Conservation (phyloP, 1,284 basidiomycete genomes). For the Fereydounia khargensis region DNA sequence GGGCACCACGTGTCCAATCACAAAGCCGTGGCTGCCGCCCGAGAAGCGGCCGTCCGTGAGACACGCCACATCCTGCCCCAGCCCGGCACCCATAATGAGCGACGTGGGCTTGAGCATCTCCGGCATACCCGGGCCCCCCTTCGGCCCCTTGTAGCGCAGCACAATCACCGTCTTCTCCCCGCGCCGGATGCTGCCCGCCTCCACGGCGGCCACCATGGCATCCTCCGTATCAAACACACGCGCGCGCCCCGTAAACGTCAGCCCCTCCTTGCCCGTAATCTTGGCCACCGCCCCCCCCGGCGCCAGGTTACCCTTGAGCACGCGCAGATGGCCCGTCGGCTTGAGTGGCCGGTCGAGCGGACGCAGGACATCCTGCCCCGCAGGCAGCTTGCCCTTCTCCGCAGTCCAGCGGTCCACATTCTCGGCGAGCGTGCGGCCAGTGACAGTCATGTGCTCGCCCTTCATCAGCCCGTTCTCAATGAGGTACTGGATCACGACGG, state of each 20-base stretch:
- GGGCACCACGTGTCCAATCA: constrained; percentile 88
- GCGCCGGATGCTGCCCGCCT: constrained; percentile 49
- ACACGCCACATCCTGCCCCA: constrained; percentile 83
- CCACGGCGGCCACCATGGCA: constrained; percentile 52
- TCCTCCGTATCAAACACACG: constrained; percentile 56
- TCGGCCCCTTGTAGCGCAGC: constrained; percentile 55
- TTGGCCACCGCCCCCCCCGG: constrained; percentile 56
- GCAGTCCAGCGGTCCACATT: constrained; percentile 67
- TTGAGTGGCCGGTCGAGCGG: constrained; percentile 52
- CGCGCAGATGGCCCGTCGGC: constrained; percentile 51
- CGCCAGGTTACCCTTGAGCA: constrained; percentile 54
- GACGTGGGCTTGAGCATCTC: constrained; percentile 76
- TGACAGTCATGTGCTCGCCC: constrained; percentile 56
- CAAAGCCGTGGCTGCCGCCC: constrained; percentile 72
- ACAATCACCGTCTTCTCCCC: constrained; percentile 57
- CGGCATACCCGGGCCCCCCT: constrained; percentile 82
- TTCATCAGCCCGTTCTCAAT: constrained; percentile 60
- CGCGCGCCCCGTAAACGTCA: constrained; percentile 53
- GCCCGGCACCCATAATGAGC: constrained; percentile 71
- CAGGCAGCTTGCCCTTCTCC: constrained; percentile 47
- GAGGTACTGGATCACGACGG: constrained; percentile 60
- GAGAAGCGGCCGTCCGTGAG: constrained; percentile 96
- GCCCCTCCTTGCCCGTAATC: constrained; percentile 57
- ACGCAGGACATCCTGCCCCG: constrained; percentile 47
- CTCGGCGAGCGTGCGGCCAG: constrained; percentile 51